Evolutionary conservation across 345 rosid species (phyloP), one percentile per base, ranked within the genome.

Genomic region (Ceriops decandra): DNA sequence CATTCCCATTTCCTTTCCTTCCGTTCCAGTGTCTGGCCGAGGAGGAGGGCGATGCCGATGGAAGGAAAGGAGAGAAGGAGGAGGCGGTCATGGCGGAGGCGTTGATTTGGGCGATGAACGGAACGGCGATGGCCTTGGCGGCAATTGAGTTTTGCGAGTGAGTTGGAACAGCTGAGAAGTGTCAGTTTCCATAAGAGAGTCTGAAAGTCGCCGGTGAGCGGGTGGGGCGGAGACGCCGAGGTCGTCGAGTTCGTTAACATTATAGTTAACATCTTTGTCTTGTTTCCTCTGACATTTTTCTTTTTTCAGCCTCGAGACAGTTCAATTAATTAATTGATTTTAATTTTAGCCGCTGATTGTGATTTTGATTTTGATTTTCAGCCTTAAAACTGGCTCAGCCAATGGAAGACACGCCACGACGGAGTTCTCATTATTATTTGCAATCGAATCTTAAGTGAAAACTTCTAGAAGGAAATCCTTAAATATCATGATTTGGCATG

Each of bases 171-270:
- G 11, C 47, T 10, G 4, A 38, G 47, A 9, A 9, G 47, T 38
- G 15, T 38, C 47, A 10, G 3, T 10, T 36, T 38, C 47, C 11
- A 38, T 10, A 2, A 38, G 59, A 17, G 63, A 47, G 16, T 32
- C 21, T 5, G 22, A 65, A 22, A 19, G 15, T 24, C 51, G 52
- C 49, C 17, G 19, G 56, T 31, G 63, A 27, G 27, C 70, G 75
- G 21, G 73, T 66, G 71, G 66, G 46, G 79, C 92, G 89, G 89
- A 87, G 98, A 88, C 80, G 88, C 77, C 96, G 90, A 90, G 89
- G 67, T 35, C 66, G 32, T 26, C 62, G 22, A 66, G 31, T 60
- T 63, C 65, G 68, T 69, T 58, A 7, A 15, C 3, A 38, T 11
- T 2, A 38, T 10, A 3, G 16, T 38, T 38, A 38, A 11, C 4